Evolutionary conservation across 2,329 filamentous ascomycete genomes (phyloP), one percentile per base, ranked within the genome.

Genomic region (Dothistroma septosporum): DNA sequence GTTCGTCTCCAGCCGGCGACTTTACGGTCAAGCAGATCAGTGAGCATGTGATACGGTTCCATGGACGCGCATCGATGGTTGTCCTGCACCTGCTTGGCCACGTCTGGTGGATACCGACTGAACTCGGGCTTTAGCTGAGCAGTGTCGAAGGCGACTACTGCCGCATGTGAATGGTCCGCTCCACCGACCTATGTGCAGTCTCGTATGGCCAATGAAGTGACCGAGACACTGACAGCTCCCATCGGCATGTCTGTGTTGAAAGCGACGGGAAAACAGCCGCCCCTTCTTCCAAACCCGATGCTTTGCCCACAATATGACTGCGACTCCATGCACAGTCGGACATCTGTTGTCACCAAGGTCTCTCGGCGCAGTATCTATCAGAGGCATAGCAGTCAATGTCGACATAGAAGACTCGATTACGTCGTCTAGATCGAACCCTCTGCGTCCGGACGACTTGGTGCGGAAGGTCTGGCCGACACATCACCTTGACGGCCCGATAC

Each of bases 321-420:
- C 62, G 63, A 12, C 62, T 61, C 4, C 59, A 63, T 11, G 59
- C 62, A n/a, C 78, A 77, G 64, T 83, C 80, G 22, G 75, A 77
- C 57, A 83, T 82, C 66, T 82, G 80, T 69, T 84, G 82, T 79
- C 80, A 83, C 0, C 81, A 81, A 19, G 74, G 78, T 8, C 81
- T 71, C 32, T 77, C 72, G 4, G 71, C 69, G 76, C 78, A 80
- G 0, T 78, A 78, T 0, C 81, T 81, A 54, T 81, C 66, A 72
- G 77, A 82, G 0, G 82, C 82, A 60, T 82, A 84, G 67, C 80
- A 83, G 64, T 83, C 82, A 70, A 83, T 80, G 3, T 78, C 70
- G 3, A 79, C 76, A 50, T 81, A 77, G 16, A 83, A 60, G 81
- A 79, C 49, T 64, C 58, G 12, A 66, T 48, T 31, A 65, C 56